Evolutionary conservation across 805 yeast species (phyloP).

Genomic region (Sugiyamaella floridensis): DNA sequence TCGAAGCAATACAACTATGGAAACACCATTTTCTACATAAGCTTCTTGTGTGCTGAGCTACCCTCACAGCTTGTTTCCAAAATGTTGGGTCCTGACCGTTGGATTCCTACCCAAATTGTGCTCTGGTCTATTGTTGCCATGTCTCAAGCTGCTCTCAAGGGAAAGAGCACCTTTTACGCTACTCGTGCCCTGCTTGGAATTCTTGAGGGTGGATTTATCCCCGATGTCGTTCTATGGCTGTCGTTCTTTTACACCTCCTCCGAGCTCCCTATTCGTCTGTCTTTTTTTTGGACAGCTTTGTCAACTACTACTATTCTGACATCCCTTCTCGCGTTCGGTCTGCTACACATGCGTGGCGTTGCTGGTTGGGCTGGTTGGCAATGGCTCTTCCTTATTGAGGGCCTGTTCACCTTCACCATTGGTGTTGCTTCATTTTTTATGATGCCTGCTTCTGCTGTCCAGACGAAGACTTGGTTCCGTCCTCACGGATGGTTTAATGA

Average conservation of each 20-base stretch:
- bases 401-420: slow-evolving; percentile 46
- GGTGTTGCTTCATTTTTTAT: slow-evolving; percentile 42
- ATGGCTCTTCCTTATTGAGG: slow-evolving; percentile 63
- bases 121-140: slow-evolving; percentile 56
- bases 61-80: slow-evolving; percentile 65
- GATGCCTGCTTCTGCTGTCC: slow-evolving; percentile 48
- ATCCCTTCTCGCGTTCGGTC: slow-evolving; percentile 50
- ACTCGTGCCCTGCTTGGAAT: slow-evolving; percentile 49
- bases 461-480: slow-evolving; percentile 44
- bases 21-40: slow-evolving; percentile 46
- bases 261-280: slow-evolving; percentile 53
- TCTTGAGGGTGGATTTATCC: slow-evolving; percentile 65
- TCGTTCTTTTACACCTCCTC: slow-evolving; percentile 56
- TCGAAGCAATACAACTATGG: slow-evolving; percentile 57
- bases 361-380: slow-evolving; percentile 51
- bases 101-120: slow-evolving; percentile 55
- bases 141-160: slow-evolving; percentile 42
- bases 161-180: slow-evolving; percentile 38
- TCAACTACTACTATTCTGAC: slow-evolving; percentile 42
- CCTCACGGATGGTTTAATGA: slow-evolving; percentile 51
- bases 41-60: slow-evolving; percentile 53
- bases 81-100: slow-evolving; percentile 54
- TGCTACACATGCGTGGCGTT: slow-evolving; percentile 44
- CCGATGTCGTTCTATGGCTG: slow-evolving; percentile 57
- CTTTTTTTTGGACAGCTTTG: slow-evolving; percentile 54